A percentile compares a stretch with the other conserved stretches of the same genome.
Conservation (phyloP, 345 rosid genomes). For the Isatis tinctoria region DNA sequence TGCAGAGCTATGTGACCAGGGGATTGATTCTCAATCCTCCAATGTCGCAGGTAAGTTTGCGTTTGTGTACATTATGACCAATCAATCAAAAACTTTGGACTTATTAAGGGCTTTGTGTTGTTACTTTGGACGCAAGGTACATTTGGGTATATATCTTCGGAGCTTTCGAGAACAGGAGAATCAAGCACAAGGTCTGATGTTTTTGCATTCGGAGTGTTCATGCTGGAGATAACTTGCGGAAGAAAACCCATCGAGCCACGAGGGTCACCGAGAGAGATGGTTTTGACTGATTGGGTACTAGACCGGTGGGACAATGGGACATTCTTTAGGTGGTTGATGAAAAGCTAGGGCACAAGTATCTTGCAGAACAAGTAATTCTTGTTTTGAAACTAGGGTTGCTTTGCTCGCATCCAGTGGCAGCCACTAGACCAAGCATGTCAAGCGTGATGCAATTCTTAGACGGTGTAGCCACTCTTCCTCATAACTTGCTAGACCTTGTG, state of each 20-base stretch:
- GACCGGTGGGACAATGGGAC: slow-evolving; percentile 22
- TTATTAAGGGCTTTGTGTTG: background rate
- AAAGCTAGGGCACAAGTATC: slow-evolving; percentile 17
- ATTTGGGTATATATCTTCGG: slow-evolving; percentile 73
- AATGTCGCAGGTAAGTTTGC: slow-evolving; percentile 29
- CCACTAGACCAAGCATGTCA: slow-evolving; percentile 39
- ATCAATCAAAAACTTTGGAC: background rate
- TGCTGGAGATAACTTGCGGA: slow-evolving; percentile 64
- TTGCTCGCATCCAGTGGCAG: slow-evolving; percentile 31
- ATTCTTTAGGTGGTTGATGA: slow-evolving; percentile 14
- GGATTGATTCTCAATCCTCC: slow-evolving; percentile 49
- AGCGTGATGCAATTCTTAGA: slow-evolving; percentile 22
- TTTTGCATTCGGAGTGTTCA: slow-evolving; percentile 58
- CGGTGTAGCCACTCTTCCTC: slow-evolving; percentile 26
- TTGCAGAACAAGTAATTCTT: slow-evolving; percentile 18
- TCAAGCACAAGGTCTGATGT: slow-evolving; percentile 65
- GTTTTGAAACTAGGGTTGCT: slow-evolving; percentile 31
- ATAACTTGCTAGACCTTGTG: slow-evolving; percentile 17
- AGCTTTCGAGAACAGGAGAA: slow-evolving; percentile 62
- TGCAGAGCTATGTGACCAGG: slow-evolving; percentile 69
- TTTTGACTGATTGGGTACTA: slow-evolving; percentile 25
- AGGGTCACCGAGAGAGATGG: background rate
- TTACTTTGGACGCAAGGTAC: slow-evolving; percentile 48
- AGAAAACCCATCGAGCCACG: slow-evolving; percentile 41
- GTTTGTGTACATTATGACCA: background rate